Percentiles rank a stretch among this genome's conserved stretches.
Evolutionary conservation across 176 grass and related monocot species (phyloP).

Genomic region (Carex kokanica): DNA sequence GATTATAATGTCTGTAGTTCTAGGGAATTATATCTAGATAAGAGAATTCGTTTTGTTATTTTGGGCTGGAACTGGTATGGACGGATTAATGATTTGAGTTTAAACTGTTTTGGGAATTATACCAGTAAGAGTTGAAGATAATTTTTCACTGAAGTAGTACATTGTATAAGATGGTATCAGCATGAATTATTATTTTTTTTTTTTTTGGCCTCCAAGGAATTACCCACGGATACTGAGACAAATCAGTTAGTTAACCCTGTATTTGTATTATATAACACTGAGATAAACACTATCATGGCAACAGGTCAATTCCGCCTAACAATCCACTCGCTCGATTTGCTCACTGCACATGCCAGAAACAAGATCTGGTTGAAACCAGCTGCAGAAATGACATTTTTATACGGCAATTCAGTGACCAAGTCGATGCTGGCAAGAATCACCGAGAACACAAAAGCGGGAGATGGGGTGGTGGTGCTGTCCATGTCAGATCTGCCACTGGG

Average conservation of each 20-base stretch:
- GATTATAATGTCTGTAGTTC: neutral
- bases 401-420: slow-evolving; percentile 83
- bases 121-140: neutral
- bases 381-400: slow-evolving; percentile 77
- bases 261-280: neutral
- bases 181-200: neutral
- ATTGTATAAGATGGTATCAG: neutral
- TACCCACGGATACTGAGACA: neutral
- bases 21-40: neutral
- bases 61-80: neutral
- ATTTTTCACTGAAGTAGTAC: neutral
- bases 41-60: neutral
- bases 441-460: slow-evolving; percentile 63
- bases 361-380: slow-evolving; percentile 88
- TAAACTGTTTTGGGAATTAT: neutral
- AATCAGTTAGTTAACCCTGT: neutral
- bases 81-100: neutral
- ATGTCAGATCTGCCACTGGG: slow-evolving; percentile 84
- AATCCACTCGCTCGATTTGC: slow-evolving; percentile 74
- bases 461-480: slow-evolving; percentile 75
- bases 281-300: neutral
- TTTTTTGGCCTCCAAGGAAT: neutral
- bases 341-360: slow-evolving; percentile 77
- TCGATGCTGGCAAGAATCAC: slow-evolving; percentile 82
- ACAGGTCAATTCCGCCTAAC: slow-evolving; percentile 66